Evolutionary conservation across 2,329 filamentous ascomycete species (phyloP).

Genomic region (Fusarium sp.): DNA sequence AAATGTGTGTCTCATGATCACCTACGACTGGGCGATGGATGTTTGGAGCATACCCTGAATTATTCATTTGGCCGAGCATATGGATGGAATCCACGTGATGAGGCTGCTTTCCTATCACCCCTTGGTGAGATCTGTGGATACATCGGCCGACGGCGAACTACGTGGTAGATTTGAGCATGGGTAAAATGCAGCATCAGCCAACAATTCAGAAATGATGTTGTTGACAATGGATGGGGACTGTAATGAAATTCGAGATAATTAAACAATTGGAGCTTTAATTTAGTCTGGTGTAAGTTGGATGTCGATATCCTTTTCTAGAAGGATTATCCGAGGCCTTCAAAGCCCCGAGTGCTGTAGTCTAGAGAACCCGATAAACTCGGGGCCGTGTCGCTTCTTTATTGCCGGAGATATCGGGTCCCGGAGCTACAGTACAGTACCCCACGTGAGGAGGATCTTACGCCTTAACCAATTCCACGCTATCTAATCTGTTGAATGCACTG

Average conservation of each 20-base stretch:
- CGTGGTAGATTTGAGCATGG: background rate
- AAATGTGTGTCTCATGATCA: background rate
- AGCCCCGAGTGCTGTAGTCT: background rate
- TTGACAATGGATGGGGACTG: background rate
- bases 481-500: background rate
- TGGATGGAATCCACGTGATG: background rate
- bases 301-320: background rate
- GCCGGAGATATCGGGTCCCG: background rate
- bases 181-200: background rate
- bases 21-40: background rate
- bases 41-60: background rate
- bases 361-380: background rate
- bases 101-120: background rate
- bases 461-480: background rate
- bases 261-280: too few species aligned
- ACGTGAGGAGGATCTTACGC: background rate
- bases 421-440: too few species aligned
- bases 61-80: background rate
- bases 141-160: background rate
- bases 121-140: background rate
- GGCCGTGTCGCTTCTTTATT: background rate
- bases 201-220: too few species aligned
- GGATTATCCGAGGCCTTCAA: background rate
- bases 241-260: rapidly evolving
- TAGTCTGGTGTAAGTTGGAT: too few species aligned